Evolutionary conservation across 306 rosid genomes (phyloP), one percentile per base, ranked within the genome.

Genomic region (Hippophae rhamnoides): DNA sequence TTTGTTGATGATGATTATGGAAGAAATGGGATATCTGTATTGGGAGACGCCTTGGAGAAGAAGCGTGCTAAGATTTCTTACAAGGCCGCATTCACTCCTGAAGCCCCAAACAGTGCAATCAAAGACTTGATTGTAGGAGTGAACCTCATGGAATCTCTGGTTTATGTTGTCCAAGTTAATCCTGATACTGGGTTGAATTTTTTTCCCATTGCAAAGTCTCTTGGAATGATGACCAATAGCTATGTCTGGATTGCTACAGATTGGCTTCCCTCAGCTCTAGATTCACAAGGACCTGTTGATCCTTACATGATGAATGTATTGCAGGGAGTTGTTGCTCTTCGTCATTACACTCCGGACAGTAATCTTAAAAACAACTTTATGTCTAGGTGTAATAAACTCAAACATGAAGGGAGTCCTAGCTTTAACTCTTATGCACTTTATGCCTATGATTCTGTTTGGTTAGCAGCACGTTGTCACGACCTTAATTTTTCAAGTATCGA

Each of bases 61-160:
- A 86, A 84, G 62, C 93, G 93, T 41, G 77, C 83, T 55, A 84
- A 70, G 81, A 82, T 89, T 68, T 61, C 95, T 52, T 75, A 78
- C 71, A 89, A 84, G 81, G 97, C 89, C 63, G 87, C 93, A 46
- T 65, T 86, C 40, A 18, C 86, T 68, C 83, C 82, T 47, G 81
- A 72, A 23, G 82, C 86, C 62, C 7, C 72, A 6, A 10, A 5
- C 27, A 67, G 63, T 54, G 57, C 47, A 6, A 80, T 89, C 46
- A 63, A 55, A 46, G 77, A 78, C 64, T 71, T 84, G 78, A 67
- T 86, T 59, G 77, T 55, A 55, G 75, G 51, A 26, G 84, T 89
- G 27, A 86, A 89, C 79, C 79, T 86, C 55, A 73, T 80, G 99
- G 97, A 93, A 80, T 93, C 99, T 49, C 82, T 97, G n/a, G 89